These are phyloP conservation scores for Annona squamosa DNA, from an alignment of 164 flowering plant species.

Conservation along the genomic window DNA sequence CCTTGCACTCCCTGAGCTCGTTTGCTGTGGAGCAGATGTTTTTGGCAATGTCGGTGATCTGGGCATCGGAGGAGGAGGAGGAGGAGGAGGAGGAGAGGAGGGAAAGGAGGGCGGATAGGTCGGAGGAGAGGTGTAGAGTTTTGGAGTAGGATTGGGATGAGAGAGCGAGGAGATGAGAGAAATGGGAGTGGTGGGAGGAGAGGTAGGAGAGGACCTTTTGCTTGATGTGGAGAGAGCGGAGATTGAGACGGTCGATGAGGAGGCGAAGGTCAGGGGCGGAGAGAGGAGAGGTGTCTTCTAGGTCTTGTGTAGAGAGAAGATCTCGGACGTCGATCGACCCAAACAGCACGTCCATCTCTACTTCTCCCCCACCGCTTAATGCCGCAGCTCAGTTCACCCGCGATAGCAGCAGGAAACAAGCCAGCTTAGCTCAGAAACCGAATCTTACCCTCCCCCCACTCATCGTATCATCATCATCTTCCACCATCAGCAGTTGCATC, in stretches of 20 bases:
- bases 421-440: no score
- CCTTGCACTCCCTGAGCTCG: slow-evolving; percentile 57
- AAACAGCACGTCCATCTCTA: slow-evolving; percentile 44
- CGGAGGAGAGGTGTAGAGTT: slow-evolving; percentile 27
- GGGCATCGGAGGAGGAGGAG: slow-evolving; percentile 29
- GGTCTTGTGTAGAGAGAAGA: slow-evolving; percentile 60
- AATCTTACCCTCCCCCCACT: no score
- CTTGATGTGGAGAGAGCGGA: slow-evolving; percentile 67
- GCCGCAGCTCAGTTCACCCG: background rate
- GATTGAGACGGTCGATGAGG: slow-evolving; percentile 65
- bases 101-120: slow-evolving; percentile 27
- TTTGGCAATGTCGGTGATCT: slow-evolving; percentile 26
- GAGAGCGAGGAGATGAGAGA: slow-evolving; percentile 53
- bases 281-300: slow-evolving; percentile 60
- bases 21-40: slow-evolving; percentile 31
- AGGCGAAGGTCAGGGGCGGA: slow-evolving; percentile 98
- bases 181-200: slow-evolving; percentile 50
- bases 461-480: no score
- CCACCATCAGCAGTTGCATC: no score
- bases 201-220: slow-evolving; percentile 58
- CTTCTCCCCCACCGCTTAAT: background rate
- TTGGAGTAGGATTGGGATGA: slow-evolving; percentile 36
- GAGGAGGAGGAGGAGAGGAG: slow-evolving; percentile 35
- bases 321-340: slow-evolving; percentile 65
- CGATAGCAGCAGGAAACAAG: background rate